Conservation (phyloP, 805 yeast species). For the Saccharomycopsis babjevae region DNA sequence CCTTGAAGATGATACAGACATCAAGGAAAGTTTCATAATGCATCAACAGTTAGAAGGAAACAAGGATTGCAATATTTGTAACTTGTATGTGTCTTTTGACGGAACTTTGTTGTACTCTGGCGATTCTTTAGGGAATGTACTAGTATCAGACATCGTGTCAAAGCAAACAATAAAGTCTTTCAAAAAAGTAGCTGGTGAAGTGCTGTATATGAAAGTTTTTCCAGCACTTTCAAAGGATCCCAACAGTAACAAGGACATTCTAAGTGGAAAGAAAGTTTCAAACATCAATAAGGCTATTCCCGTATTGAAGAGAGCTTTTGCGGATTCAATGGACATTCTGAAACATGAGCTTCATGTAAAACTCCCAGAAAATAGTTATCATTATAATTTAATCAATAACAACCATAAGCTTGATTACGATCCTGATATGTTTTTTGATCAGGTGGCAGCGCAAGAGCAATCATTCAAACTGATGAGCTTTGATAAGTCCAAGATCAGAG, state of each 20-base stretch:
- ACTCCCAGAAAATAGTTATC: constrained; percentile 24
- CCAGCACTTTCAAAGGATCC: constrained; percentile 13
- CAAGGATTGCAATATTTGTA: constrained; percentile 34
- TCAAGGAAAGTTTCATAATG: constrained; percentile 41
- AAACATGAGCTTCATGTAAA: constrained; percentile 35
- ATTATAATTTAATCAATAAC: constrained; percentile 24
- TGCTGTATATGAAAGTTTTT: constrained; percentile 26
- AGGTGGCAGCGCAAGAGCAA: constrained; percentile 7
- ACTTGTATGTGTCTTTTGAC: constrained; percentile 56
- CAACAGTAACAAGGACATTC: constrained; percentile 10
- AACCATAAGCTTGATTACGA: constrained; percentile 25
- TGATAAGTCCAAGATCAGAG: constrained; percentile 4
- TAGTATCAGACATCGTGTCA: constrained; percentile 57
- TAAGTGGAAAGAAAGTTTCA: constrained; percentile 30
- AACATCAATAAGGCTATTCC: constrained; percentile 38
- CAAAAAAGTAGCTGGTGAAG: constrained; percentile 28
- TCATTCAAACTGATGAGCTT: not conserved
- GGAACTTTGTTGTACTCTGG: constrained; percentile 69
- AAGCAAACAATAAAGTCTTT: constrained; percentile 46
- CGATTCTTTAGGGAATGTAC: constrained; percentile 58
- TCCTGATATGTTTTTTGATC: constrained; percentile 39
- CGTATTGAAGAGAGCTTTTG: constrained; percentile 45
- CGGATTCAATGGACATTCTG: constrained; percentile 29
- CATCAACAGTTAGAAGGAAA: constrained; percentile 29
- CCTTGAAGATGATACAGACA: constrained; percentile 40